phyloP scores from a whole-genome alignment of 768 basidiomycete genomes.

The Russula foetens region DNA sequence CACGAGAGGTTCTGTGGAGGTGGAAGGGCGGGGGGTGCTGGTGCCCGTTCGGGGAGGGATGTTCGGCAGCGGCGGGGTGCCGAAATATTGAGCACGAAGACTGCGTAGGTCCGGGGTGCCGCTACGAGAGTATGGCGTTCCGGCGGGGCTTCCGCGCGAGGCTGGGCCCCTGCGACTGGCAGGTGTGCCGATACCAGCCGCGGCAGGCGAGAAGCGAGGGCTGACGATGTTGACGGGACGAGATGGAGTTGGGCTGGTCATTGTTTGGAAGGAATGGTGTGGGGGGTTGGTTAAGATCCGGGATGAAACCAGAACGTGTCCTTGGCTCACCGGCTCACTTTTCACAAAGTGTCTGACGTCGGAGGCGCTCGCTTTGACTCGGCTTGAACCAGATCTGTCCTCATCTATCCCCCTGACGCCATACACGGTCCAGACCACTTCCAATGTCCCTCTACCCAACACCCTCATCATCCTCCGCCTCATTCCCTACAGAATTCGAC shows the following conservation, averaged over 20 bases:
- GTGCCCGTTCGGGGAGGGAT: constrained; percentile 43
- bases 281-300: background rate
- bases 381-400: background rate
- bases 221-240: constrained; percentile 22
- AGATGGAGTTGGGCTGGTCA: constrained; percentile 19
- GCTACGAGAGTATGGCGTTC: constrained; percentile 43
- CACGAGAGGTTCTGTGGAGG: constrained; percentile 15
- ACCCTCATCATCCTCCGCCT: background rate
- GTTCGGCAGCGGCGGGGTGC: constrained; percentile 43
- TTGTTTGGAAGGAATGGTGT: background rate
- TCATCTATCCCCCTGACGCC: background rate
- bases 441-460: background rate
- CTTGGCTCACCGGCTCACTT: too few relatives aligned
- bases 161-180: constrained; percentile 8
- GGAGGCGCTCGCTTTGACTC: background rate
- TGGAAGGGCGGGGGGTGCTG: constrained; percentile 20
- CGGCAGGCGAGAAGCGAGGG: constrained; percentile 5
- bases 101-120: constrained; percentile 60
- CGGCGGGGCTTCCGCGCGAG: constrained; percentile 6
- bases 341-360: background rate
- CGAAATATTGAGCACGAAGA: constrained; percentile 58
- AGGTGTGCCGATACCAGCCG: constrained; percentile 8
- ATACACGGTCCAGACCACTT: background rate
- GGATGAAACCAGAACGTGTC: too few relatives aligned
- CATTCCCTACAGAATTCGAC: constrained; percentile 51